phyloP scores from a whole-genome alignment of 306 rosid species.

The Glycyrrhiza uralensis region DNA sequence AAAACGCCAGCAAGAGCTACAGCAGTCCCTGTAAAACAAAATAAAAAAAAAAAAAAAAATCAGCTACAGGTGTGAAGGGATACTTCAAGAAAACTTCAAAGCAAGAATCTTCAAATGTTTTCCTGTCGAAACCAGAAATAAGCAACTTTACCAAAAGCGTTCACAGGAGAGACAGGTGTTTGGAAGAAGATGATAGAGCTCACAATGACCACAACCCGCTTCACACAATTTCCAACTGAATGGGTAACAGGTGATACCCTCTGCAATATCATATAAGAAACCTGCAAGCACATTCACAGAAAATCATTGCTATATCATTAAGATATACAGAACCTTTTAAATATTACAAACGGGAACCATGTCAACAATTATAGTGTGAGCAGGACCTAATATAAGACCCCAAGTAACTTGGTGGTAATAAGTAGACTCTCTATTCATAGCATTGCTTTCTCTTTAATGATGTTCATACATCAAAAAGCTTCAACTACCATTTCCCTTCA shows the following conservation, averaged over 20 bases:
- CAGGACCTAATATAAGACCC: background rate
- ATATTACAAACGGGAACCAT: background rate
- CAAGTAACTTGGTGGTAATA: background rate
- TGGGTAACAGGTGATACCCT: constrained; percentile 99
- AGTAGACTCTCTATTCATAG: background rate
- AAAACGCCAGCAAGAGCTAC: constrained; percentile 91
- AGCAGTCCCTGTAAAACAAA: constrained; percentile 69
- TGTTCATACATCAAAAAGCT: background rate
- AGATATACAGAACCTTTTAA: background rate
- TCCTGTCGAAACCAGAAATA: constrained; percentile 21
- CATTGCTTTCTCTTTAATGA: background rate
- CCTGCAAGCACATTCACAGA: constrained; percentile 57
- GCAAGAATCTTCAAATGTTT: background rate
- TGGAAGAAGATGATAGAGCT: constrained; percentile 96
- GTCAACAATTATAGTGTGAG: background rate
- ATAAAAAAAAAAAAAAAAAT: constrained; percentile 14
- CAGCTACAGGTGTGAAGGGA: background rate
- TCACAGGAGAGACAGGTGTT: constrained; percentile 79
- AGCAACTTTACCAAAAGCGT: constrained; percentile 64
- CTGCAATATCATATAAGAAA: constrained; percentile 94
- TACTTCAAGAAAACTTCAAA: background rate
- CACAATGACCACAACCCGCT: constrained; percentile 97
- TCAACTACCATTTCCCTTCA: background rate
- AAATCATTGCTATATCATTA: background rate
- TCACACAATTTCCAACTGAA: constrained; percentile 96